Evolutionary conservation across 345 rosid species (phyloP).

Genomic region (Bruguiera parviflora): DNA sequence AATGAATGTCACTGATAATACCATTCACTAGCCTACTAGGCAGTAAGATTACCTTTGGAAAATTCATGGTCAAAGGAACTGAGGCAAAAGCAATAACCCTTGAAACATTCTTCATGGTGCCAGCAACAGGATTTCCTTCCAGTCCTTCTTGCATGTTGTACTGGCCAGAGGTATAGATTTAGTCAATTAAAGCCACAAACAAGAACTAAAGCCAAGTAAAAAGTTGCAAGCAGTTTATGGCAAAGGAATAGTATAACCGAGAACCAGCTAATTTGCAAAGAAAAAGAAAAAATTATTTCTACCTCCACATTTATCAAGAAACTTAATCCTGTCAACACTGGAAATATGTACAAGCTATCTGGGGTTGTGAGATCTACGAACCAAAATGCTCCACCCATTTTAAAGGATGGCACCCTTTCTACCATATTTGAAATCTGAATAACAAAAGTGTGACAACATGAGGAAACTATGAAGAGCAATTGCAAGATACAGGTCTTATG

Average conservation of each 20-base stretch:
- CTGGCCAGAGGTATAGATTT: slow-evolving; percentile 31
- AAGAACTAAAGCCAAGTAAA: background rate
- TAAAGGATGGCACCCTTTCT: slow-evolving; percentile 83
- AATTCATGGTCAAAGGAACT: slow-evolving; percentile 69
- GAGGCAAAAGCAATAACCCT: slow-evolving; percentile 60
- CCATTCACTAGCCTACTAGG: too few species aligned
- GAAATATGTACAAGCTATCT: slow-evolving; percentile 66
- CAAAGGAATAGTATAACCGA: background rate
- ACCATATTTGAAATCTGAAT: slow-evolving; percentile 72
- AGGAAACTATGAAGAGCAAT: slow-evolving; percentile 7
- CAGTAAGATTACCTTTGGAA: slow-evolving; percentile 55
- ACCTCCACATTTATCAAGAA: slow-evolving; percentile 89
- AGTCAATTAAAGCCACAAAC: slow-evolving; percentile 1
- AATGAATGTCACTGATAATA: too few species aligned
- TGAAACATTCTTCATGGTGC: slow-evolving; percentile 51
- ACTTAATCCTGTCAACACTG: slow-evolving; percentile 57
- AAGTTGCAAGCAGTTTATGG: background rate
- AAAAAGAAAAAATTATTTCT: background rate
- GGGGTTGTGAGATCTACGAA: slow-evolving; percentile 69
- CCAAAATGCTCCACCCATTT: slow-evolving; percentile 81
- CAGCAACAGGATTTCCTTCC: slow-evolving; percentile 71
- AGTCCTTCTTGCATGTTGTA: slow-evolving; percentile 81
- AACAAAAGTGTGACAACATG: background rate
- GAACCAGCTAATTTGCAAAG: background rate
- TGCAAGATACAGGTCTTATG: background rate